Evolutionary conservation across 2,329 filamentous ascomycete genomes (phyloP).

Genomic region (Colletotrichum sublineola): DNA sequence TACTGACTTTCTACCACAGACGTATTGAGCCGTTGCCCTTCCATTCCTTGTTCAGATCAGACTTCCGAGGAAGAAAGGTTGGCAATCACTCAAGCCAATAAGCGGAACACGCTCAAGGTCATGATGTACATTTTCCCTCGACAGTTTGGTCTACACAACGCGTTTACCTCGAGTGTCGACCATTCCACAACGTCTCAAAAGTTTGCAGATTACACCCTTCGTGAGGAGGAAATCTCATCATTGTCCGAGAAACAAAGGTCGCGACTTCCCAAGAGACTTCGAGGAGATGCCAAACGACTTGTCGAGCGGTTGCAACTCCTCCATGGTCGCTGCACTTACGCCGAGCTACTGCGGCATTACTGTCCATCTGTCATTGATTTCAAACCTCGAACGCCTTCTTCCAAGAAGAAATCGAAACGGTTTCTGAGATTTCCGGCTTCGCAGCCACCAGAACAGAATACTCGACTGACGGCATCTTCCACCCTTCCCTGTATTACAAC

Average conservation of each 20-base stretch:
- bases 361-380: slow-evolving; percentile 69
- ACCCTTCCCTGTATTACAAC: not conserved
- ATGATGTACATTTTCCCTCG: slow-evolving; percentile 95
- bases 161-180: slow-evolving; percentile 82
- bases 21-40: slow-evolving; percentile 79
- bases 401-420: slow-evolving; percentile 14
- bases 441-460: not conserved
- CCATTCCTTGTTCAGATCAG: not conserved
- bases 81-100: slow-evolving; percentile 47
- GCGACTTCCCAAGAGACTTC: slow-evolving; percentile 74
- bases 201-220: slow-evolving; percentile 86
- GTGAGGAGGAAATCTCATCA: slow-evolving; percentile 81
- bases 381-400: slow-evolving; percentile 11
- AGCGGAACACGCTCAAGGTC: slow-evolving; percentile 73
- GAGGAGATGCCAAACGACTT: slow-evolving; percentile 71
- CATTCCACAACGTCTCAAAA: slow-evolving; percentile 75
- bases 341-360: slow-evolving; percentile 82
- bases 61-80: not conserved
- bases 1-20: slow-evolving; percentile 64
- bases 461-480: not conserved
- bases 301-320: slow-evolving; percentile 77
- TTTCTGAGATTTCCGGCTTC: not conserved
- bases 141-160: slow-evolving; percentile 92
- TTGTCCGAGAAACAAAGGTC: slow-evolving; percentile 50
- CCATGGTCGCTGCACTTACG: slow-evolving; percentile 83